Evolutionary conservation across 2,329 filamentous ascomycete species (phyloP).

Genomic region (Aspergillus chevalieri): DNA sequence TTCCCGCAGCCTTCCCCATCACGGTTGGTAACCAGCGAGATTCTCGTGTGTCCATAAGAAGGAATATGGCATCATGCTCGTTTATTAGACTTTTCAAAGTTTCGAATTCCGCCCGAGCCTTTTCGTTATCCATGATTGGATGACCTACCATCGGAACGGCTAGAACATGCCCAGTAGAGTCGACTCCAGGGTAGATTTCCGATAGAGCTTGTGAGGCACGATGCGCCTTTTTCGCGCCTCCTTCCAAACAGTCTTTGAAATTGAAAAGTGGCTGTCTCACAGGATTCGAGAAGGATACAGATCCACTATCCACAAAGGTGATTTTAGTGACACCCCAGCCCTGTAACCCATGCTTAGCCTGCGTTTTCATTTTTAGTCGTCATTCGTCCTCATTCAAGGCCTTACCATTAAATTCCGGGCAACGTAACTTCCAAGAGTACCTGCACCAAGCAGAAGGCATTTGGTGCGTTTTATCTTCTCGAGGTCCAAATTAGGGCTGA

Average conservation of each 20-base stretch:
- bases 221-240: conserved; percentile 75
- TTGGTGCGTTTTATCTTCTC: conserved; percentile 84
- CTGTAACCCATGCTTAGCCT: conserved; percentile 17
- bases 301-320: conserved; percentile 90
- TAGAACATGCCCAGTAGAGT: conserved; percentile 71
- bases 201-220: conserved; percentile 73
- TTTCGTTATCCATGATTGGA: conserved; percentile 67
- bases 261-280: conserved; percentile 89
- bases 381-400: neutral
- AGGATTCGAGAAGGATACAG: conserved; percentile 92
- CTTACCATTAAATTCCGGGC: conserved; percentile 71
- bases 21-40: conserved; percentile 92
- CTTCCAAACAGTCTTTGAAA: conserved; percentile 80
- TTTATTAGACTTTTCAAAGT: conserved; percentile 68
- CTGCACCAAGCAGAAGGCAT: conserved; percentile 84
- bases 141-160: conserved; percentile 95
- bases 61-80: conserved; percentile 83
- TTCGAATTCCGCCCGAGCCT: conserved; percentile 67
- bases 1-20: conserved; percentile 86
- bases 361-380: neutral
- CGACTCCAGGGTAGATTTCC: conserved; percentile 85
- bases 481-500: conserved; percentile 80
- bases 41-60: conserved; percentile 96
- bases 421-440: conserved; percentile 90
- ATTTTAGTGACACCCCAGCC: conserved; percentile 95